Conservation (phyloP, 768 basidiomycete genomes). For the Kwoniella dendrophila region DNA sequence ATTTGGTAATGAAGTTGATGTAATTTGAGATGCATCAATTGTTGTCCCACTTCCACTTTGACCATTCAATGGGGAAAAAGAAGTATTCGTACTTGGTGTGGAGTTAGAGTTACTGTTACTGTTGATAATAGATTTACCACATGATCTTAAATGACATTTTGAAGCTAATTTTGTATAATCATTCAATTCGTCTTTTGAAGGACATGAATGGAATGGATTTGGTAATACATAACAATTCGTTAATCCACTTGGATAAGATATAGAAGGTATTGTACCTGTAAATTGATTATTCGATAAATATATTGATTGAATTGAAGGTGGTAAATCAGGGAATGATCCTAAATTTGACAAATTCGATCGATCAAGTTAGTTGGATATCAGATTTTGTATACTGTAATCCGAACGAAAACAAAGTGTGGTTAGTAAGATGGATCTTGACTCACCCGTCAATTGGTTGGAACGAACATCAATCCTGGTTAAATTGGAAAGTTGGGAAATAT, state of each 20-base stretch:
- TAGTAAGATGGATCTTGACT: slow-evolving; percentile 1
- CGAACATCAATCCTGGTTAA: slow-evolving; percentile 26
- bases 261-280: slow-evolving; percentile 21
- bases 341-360: slow-evolving; percentile 1
- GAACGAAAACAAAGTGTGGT: neutral
- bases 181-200: slow-evolving; percentile 9
- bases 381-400: neutral
- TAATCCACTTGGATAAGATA: slow-evolving; percentile 10
- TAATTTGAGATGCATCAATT: slow-evolving; percentile 5
- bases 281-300: slow-evolving; percentile 25
- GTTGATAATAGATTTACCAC: neutral
- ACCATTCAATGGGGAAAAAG: neutral
- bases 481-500: slow-evolving; percentile 14
- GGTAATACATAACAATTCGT: slow-evolving; percentile 24
- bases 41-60: neutral
- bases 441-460: slow-evolving; percentile 24
- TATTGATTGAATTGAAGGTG: slow-evolving; percentile 7
- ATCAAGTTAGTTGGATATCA: neutral
- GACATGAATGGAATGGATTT: slow-evolving; percentile 23
- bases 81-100: neutral
- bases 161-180: slow-evolving; percentile 14
- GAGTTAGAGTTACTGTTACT: neutral
- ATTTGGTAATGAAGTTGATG: neutral
- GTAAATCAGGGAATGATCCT: slow-evolving; percentile 11
- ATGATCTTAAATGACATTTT: slow-evolving; percentile 24